Conservation (phyloP, 83 land plant species). For the Diphasiastrum complanatum region DNA sequence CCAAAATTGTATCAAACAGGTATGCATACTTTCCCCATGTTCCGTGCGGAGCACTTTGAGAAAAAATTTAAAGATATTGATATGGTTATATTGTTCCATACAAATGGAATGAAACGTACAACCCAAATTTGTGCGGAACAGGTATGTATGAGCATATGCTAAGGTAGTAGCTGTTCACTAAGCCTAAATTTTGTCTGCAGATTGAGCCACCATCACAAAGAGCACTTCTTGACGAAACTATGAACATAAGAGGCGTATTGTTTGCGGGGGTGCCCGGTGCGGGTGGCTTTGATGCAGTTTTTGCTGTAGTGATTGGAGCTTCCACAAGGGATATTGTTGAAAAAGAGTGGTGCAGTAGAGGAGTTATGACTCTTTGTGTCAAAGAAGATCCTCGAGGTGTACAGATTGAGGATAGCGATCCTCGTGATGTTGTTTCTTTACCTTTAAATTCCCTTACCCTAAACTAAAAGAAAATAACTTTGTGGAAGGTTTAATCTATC, state of each 20-base stretch:
- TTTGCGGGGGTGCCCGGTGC: slow-evolving; percentile 99
- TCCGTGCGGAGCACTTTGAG: too few relatives aligned
- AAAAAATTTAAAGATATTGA: background rate
- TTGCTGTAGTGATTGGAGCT: slow-evolving; percentile 75
- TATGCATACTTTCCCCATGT: too few relatives aligned
- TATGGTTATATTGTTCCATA: background rate
- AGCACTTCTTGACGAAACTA: slow-evolving; percentile 60
- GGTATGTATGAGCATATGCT: too few relatives aligned
- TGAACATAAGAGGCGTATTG: slow-evolving; percentile 76
- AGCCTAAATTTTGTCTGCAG: slow-evolving; percentile 38
- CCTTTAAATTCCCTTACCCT: too few relatives aligned
- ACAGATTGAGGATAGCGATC: slow-evolving; percentile 58
- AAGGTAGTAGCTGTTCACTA: too few relatives aligned
- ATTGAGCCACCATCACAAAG: slow-evolving; percentile 89
- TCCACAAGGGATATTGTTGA: slow-evolving; percentile 39
- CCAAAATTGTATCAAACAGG: too few relatives aligned
- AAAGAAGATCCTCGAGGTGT: slow-evolving; percentile 86
- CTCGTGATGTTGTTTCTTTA: too few relatives aligned
- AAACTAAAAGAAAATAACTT: too few relatives aligned
- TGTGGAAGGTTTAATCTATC: too few relatives aligned
- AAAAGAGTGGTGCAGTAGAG: slow-evolving; percentile 58
- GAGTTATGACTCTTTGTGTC: slow-evolving; percentile 70
- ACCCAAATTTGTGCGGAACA: too few relatives aligned
- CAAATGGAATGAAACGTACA: too few relatives aligned
- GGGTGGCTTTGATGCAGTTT: slow-evolving; percentile 95